Conservation (phyloP, 768 basidiomycete genomes). For the Lentinula sp. region DNA sequence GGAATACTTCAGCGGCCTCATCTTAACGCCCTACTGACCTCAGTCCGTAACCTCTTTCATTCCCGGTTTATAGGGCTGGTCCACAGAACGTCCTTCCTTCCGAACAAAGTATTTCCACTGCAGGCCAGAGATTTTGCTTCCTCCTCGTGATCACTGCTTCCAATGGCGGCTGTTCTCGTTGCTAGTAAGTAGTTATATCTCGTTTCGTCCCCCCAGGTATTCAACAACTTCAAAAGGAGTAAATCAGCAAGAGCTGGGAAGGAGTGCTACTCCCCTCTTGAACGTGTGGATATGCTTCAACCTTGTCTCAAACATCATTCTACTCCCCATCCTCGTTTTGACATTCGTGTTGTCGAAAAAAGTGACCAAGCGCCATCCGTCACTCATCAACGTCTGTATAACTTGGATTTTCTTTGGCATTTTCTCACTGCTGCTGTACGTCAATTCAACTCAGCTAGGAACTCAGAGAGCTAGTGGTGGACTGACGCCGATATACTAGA, state of each 20-base stretch:
- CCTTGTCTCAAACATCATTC: conserved; percentile 37
- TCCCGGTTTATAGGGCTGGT: not conserved
- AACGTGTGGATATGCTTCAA: conserved; percentile 38
- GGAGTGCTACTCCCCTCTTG: conserved; percentile 21
- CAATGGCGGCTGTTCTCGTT: not conserved
- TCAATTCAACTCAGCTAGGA: not conserved
- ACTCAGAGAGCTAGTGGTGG: not conserved
- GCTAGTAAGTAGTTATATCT: not conserved
- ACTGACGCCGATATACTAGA: conserved; percentile 10
- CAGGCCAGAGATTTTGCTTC: conserved; percentile 15
- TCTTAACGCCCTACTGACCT: not conserved
- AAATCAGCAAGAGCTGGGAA: conserved; percentile 15
- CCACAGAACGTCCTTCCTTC: conserved; percentile 7
- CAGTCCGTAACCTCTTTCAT: not conserved
- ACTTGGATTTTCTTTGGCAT: conserved; percentile 42
- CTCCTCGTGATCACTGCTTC: not conserved
- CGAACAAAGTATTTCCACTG: conserved; percentile 17
- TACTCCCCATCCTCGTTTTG: conserved; percentile 35
- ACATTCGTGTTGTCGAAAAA: conserved; percentile 36
- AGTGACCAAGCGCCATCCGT: conserved; percentile 30
- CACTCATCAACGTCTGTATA: conserved; percentile 39
- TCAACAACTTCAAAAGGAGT: conserved; percentile 12
- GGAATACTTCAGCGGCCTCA: not conserved
- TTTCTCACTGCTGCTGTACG: conserved; percentile 37
- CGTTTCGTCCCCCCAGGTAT: not conserved